Evolutionary conservation across 805 yeast species (phyloP), one percentile per base, ranked within the genome.

Genomic region (Wickerhamiella lipophila): DNA sequence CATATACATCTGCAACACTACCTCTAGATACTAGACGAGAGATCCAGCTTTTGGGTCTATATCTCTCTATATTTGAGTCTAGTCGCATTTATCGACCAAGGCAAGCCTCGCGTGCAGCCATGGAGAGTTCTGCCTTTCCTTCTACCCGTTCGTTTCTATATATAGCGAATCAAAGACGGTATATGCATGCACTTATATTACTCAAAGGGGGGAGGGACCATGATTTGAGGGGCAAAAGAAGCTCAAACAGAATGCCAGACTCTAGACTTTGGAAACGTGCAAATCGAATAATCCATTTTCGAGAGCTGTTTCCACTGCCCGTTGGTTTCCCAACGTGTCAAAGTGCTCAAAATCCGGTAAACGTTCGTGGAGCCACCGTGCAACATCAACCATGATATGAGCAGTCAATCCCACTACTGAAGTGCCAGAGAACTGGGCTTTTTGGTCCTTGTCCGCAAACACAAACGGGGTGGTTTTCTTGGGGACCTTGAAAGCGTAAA

Each of bases 321-420:
- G 27, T 15, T 22, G n/a, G 30, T 35, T 44, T 3, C 53, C 53
- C 18, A 48, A 32, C 15, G 21, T 8, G 1, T n/a, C 45, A 12
- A 44, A 9, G n/a, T 38, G 30, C 23, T 30, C 35, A 29, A 51
- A 51, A 6, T 45, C 42, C 9, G 53, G 51, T 1, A 9, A 23
- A 1, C 25, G 23, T 8, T 34, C 38, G 18, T 23, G 18, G 9
- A 19, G 8, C 16, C 22, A 48, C 4, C 50, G 46, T n/a, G 53
- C 53, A 7, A 34, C 42, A 34, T 51, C 53, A n/a, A 51, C 49
- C 21, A 51, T 8, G 19, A 51, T 48, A 27, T 51, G 53, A 4
- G 53, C 53, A 2, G 53, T 51, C n/a, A 51, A 38, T 9, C 53
- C 53, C 8, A 43, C 42, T 12, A 51, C 46, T 9, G 29, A 12